phyloP scores from a whole-genome alignment of 2,329 filamentous ascomycete genomes.

The Botryosphaeria dothidea region DNA sequence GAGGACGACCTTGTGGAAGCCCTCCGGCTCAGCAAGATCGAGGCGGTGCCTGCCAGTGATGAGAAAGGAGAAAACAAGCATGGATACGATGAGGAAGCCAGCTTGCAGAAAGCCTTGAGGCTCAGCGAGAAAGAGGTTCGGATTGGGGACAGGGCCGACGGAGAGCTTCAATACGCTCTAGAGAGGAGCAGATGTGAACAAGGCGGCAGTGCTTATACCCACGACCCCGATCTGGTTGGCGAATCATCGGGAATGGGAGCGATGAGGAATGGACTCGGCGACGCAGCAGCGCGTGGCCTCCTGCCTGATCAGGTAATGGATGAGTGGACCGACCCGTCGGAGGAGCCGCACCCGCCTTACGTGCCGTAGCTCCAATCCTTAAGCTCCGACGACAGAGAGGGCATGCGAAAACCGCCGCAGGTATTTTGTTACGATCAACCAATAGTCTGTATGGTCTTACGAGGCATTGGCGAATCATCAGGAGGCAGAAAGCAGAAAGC shows the following conservation, averaged over 20 bases:
- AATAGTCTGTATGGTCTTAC: not conserved
- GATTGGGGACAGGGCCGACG: not conserved
- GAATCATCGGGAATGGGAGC: slow-evolving; percentile 10
- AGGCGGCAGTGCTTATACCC: not conserved
- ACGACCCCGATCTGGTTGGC: not conserved
- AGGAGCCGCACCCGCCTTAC: slow-evolving; percentile 2
- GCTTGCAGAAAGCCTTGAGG: not conserved
- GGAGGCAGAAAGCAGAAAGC: not conserved
- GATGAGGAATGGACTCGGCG: not conserved
- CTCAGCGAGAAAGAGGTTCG: not conserved
- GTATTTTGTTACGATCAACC: not conserved
- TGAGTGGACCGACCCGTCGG: not conserved
- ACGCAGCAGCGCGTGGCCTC: not conserved
- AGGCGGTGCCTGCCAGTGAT: too few species aligned
- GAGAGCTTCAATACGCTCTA: not conserved
- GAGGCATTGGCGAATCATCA: slow-evolving; percentile 1
- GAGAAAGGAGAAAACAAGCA: not conserved
- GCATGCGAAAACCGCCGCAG: not conserved
- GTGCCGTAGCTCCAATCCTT: not conserved
- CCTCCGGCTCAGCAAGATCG: not conserved
- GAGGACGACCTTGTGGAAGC: slow-evolving; percentile 5
- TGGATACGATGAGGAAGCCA: not conserved
- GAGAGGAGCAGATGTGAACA: not conserved
- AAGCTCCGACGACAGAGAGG: not conserved
- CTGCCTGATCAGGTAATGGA: not conserved